Evolutionary conservation across 2,329 filamentous ascomycete species (phyloP).

Genomic region (Fusarium anthophilum): DNA sequence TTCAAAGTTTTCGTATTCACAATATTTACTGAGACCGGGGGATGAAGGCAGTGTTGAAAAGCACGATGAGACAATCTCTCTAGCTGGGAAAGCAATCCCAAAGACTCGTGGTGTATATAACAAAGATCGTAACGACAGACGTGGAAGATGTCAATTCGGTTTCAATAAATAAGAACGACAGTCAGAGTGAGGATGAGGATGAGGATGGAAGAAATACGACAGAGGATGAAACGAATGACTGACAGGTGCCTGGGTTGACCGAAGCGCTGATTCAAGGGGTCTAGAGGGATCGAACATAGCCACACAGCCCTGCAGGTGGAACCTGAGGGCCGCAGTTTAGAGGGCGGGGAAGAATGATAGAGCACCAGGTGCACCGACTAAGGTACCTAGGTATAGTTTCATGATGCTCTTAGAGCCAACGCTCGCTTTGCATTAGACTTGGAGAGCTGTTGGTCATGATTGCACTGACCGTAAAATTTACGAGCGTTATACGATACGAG

Average conservation of each 20-base stretch:
- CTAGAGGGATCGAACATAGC: constrained; percentile 29
- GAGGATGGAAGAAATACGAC: not conserved
- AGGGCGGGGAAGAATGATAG: constrained; percentile 21
- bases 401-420: constrained; percentile 33
- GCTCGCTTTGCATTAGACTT: not conserved
- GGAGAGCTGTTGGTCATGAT: not conserved
- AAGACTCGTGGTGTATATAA: not conserved
- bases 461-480: constrained; percentile 5
- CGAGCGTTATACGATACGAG: not conserved
- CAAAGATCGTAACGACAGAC: constrained; percentile 15
- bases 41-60: constrained; percentile 2
- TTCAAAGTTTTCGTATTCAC: not conserved
- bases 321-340: constrained; percentile 23
- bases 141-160: not conserved
- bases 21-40: not conserved
- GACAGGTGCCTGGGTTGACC: constrained; percentile 13
- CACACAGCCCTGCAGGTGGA: constrained; percentile 43
- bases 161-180: constrained; percentile 2
- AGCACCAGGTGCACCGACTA: constrained; percentile 6
- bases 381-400: constrained; percentile 24
- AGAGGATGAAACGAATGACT: constrained; percentile 12
- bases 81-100: not conserved
- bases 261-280: constrained; percentile 33
- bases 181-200: not conserved
- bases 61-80: not conserved